phyloP scores from a whole-genome alignment of 805 yeast species.

The Ogataea populi-albae region DNA sequence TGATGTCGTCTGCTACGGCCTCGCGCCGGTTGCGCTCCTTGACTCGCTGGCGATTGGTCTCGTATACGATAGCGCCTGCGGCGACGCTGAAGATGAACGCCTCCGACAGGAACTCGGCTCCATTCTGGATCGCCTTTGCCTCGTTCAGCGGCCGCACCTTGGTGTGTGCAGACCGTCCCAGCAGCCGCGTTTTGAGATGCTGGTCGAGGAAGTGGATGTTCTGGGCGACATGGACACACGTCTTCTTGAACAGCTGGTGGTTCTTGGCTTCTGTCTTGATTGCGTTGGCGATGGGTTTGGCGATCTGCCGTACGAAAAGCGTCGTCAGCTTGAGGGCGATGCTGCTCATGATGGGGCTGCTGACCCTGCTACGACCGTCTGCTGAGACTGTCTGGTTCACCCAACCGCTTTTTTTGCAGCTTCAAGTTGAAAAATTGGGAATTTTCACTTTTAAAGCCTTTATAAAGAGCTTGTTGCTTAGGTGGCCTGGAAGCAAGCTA shows the following conservation, averaged over 20 bases:
- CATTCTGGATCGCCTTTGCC: slow-evolving; percentile 75
- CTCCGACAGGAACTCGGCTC: slow-evolving; percentile 78
- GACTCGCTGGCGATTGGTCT: slow-evolving; percentile 62
- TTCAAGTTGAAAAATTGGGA: too few species aligned
- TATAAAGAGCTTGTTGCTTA: too few species aligned
- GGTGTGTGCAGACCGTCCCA: slow-evolving; percentile 51
- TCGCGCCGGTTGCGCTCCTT: slow-evolving; percentile 63
- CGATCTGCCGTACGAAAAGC: slow-evolving; percentile 66
- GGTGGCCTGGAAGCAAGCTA: too few species aligned
- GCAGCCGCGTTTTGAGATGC: slow-evolving; percentile 54
- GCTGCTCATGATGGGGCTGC: slow-evolving; percentile 66
- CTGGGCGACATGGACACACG: slow-evolving; percentile 74
- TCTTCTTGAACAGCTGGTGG: slow-evolving; percentile 56
- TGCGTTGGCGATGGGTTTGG: slow-evolving; percentile 73
- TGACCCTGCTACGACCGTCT: too few species aligned
- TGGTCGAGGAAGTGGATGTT: slow-evolving; percentile 64
- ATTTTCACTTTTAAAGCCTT: too few species aligned
- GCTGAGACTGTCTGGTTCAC: too few species aligned
- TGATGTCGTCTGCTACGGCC: slow-evolving; percentile 68
- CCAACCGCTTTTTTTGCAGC: too few species aligned
- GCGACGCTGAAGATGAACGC: slow-evolving; percentile 77
- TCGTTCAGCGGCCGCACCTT: slow-evolving; percentile 74
- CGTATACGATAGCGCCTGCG: slow-evolving; percentile 70
- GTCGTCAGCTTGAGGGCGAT: slow-evolving; percentile 73
- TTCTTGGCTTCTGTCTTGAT: slow-evolving; percentile 74